Conservation (phyloP, 2,329 filamentous ascomycete species). For the Beauveria sp. region DNA sequence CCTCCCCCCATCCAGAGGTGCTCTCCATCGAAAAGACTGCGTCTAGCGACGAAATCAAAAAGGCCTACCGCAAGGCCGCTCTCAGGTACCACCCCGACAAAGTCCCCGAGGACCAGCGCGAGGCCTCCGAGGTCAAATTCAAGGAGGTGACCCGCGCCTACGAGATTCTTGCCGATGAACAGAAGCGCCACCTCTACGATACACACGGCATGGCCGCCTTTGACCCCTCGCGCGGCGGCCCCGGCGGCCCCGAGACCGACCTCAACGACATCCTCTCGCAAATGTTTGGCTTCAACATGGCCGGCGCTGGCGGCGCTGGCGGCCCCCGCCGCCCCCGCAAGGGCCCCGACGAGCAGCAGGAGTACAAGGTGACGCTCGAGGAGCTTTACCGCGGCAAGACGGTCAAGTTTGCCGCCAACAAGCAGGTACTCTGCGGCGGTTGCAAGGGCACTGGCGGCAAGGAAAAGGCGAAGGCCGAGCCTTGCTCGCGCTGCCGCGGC, state of each 20-base stretch:
- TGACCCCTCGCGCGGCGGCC: conserved; percentile 63
- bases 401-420: conserved; percentile 91
- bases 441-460: conserved; percentile 90
- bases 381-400: conserved; percentile 99
- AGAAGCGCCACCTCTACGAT: conserved; percentile 89
- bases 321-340: conserved; percentile 57
- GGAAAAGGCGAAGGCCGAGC: conserved; percentile 77
- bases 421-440: conserved; percentile 79
- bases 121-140: conserved; percentile 83
- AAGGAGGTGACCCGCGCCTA: conserved; percentile 91
- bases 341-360: conserved; percentile 78
- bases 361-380: conserved; percentile 85
- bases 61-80: conserved; percentile 91
- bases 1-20: conserved; percentile 50
- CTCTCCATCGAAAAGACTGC: conserved; percentile 68
- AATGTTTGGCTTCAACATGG: conserved; percentile 78
- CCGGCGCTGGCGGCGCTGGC: conserved; percentile 42
- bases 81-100: conserved; percentile 92
- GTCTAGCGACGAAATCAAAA: conserved; percentile 77
- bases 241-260: conserved; percentile 65
- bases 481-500: conserved; percentile 80
- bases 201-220: conserved; percentile 94
- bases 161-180: conserved; percentile 93
- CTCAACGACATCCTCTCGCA: conserved; percentile 88
- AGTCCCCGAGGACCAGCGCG: conserved; percentile 76